A percentile compares a stretch with the other conserved stretches of the same genome.
phyloP scores from a whole-genome alignment of 257 asterid genomes.

The Solanum appendiculatum region DNA sequence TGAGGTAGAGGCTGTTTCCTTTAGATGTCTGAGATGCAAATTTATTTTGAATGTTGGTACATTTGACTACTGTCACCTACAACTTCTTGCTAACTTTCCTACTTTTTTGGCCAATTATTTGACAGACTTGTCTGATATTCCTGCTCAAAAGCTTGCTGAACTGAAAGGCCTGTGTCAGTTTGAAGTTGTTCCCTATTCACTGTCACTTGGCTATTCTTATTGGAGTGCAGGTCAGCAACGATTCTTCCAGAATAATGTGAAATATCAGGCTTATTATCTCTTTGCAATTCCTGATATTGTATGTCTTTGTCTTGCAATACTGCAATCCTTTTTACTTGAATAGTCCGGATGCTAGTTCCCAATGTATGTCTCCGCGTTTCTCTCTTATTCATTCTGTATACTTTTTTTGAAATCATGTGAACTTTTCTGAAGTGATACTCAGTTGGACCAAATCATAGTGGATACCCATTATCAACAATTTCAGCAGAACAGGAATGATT shows the following conservation, averaged over 20 bases:
- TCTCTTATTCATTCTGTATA: background rate
- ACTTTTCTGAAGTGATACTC: background rate
- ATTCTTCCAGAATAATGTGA: background rate
- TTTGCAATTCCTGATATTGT: background rate
- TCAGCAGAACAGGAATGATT: background rate
- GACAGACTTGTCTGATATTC: constrained; percentile 77
- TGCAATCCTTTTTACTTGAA: background rate
- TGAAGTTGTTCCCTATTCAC: constrained; percentile 62
- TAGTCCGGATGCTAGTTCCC: background rate
- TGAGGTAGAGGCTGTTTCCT: background rate
- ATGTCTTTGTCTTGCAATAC: background rate
- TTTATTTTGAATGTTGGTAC: background rate
- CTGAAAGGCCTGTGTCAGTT: constrained; percentile 57
- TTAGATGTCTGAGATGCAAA: background rate
- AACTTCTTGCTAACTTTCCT: background rate
- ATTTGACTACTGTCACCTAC: background rate
- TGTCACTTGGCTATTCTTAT: constrained; percentile 80
- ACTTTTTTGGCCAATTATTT: background rate
- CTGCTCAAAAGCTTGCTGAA: constrained; percentile 54
- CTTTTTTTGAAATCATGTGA: background rate
- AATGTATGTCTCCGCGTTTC: background rate
- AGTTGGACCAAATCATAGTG: background rate
- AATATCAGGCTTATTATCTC: background rate
- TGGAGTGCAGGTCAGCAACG: constrained; percentile 71
- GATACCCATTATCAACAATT: background rate